Conservation (phyloP, 2,329 filamentous ascomycete genomes). For the Phialophora chinensis region DNA sequence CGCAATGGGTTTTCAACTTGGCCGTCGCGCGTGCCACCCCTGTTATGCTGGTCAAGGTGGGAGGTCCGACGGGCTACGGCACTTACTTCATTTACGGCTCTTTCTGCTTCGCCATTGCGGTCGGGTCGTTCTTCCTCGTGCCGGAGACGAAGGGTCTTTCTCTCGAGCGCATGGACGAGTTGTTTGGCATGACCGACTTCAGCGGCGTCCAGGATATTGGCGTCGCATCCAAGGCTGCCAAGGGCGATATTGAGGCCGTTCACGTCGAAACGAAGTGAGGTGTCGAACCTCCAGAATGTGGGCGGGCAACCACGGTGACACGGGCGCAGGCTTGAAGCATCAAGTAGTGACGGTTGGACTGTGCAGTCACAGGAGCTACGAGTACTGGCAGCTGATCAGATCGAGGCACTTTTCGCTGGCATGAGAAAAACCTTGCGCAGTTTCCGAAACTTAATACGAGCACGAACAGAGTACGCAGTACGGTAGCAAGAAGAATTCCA, state of each 20-base stretch:
- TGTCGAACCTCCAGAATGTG: neutral
- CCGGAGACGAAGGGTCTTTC: conserved; percentile 72
- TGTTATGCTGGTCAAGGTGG: conserved; percentile 65
- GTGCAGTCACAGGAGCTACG: no score
- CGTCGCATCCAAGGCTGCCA: conserved; percentile 25
- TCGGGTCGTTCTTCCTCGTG: conserved; percentile 72
- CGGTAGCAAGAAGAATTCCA: no score
- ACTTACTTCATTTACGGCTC: conserved; percentile 73
- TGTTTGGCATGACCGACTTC: conserved; percentile 65
- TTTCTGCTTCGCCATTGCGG: conserved; percentile 69
- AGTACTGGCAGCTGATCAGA: no score
- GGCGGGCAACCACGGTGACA: neutral
- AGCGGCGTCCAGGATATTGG: conserved; percentile 30
- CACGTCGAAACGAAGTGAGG: conserved; percentile 26
- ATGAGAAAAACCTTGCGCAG: no score
- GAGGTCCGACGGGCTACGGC: conserved; percentile 54
- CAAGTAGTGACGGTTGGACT: neutral
- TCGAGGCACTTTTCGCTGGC: no score
- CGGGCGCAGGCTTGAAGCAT: neutral
- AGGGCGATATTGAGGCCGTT: conserved; percentile 27
- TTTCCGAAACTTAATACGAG: no score
- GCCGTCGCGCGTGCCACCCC: conserved; percentile 62
- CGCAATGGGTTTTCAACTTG: conserved; percentile 77
- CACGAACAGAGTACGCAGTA: no score
- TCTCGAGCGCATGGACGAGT: conserved; percentile 70